These are phyloP conservation scores for Colletotrichum incanum DNA, from an alignment of 2,329 filamentous ascomycete species.

Conservation along the genomic window DNA sequence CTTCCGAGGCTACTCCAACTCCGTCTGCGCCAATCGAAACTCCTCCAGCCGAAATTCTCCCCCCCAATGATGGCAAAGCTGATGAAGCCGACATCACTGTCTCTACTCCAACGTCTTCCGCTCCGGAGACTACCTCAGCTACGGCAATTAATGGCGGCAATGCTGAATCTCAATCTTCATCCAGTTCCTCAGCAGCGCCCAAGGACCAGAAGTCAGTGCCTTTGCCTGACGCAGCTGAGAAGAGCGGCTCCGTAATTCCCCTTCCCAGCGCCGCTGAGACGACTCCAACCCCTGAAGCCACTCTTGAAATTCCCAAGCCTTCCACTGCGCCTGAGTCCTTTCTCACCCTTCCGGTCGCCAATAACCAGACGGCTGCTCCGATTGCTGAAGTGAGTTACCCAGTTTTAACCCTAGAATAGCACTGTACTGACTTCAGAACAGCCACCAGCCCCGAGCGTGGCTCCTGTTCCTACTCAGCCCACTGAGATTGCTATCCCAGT, in stretches of 20 bases:
- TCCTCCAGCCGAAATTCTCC: background rate
- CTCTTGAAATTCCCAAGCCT: background rate
- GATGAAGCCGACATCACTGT: background rate
- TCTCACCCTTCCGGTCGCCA: constrained; percentile 12
- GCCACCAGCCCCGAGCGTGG: background rate
- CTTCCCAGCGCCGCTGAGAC: background rate
- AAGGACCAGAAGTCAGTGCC: background rate
- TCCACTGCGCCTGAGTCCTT: constrained; percentile 1
- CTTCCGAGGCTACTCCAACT: background rate
- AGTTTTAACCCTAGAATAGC: background rate
- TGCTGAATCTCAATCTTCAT: background rate
- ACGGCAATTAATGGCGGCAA: background rate
- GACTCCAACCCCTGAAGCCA: background rate
- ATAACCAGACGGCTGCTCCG: constrained; percentile 18
- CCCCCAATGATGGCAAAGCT: background rate
- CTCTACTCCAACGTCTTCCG: background rate
- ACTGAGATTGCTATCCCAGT: background rate
- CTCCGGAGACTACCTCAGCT: background rate
- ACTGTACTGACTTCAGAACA: background rate
- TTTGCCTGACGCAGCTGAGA: background rate
- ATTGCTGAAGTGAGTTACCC: background rate
- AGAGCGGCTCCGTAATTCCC: background rate
- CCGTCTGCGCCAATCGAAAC: background rate
- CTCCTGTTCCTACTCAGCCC: constrained; percentile 1
- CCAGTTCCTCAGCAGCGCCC: background rate